Conservation (phyloP, 225 moss, liverwort and hornwort species). For the Climacium dendroides region DNA sequence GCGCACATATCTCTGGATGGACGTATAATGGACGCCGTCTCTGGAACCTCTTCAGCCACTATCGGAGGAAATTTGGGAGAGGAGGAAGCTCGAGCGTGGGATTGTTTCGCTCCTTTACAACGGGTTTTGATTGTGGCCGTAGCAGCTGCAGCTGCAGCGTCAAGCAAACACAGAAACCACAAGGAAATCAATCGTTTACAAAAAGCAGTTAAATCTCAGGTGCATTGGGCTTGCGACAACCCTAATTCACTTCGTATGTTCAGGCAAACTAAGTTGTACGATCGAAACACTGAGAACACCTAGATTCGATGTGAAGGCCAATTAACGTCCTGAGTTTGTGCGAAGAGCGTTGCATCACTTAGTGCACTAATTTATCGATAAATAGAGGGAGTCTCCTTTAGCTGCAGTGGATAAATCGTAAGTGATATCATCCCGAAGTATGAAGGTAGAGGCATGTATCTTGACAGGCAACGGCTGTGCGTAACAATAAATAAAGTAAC, state of each 20-base stretch:
- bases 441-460: not conserved
- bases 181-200: slow-evolving; percentile 60
- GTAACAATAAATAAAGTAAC: not conserved
- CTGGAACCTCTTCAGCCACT: slow-evolving; percentile 39
- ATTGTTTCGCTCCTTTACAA: slow-evolving; percentile 73
- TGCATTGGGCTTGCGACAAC: not conserved
- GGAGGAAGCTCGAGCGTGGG: slow-evolving; percentile 64
- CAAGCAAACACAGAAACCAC: slow-evolving; percentile 51
- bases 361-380: not conserved
- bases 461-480: not conserved
- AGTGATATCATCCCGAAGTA: not conserved
- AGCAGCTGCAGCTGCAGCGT: slow-evolving; percentile 79
- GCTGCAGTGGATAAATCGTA: not conserved
- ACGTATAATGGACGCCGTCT: slow-evolving; percentile 67
- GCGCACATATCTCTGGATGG: slow-evolving; percentile 70
- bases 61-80: slow-evolving; percentile 46
- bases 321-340: not conserved
- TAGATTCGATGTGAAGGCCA: not conserved
- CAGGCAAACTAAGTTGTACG: not conserved
- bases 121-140: slow-evolving; percentile 83
- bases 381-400: not conserved
- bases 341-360: not conserved
- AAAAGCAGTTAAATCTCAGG: slow-evolving; percentile 55
- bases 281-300: not conserved
- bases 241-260: not conserved